Evolutionary conservation across 228 moss, liverwort and hornwort genomes (phyloP).

Genomic region (Sphagnum magellanicum): DNA sequence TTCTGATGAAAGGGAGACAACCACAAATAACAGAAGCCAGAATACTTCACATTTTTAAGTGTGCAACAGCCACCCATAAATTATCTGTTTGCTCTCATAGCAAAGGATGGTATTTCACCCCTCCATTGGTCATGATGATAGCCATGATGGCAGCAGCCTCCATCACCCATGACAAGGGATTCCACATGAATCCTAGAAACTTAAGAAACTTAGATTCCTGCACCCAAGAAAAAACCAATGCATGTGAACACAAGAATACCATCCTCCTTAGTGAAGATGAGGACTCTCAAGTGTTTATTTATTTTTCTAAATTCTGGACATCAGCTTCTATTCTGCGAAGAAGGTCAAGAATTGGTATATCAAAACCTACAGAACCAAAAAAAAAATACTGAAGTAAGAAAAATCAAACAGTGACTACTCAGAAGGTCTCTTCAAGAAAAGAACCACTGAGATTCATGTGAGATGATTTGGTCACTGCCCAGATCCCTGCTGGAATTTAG

Average conservation of each 20-base stretch:
- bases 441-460: neutral
- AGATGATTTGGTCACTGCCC: neutral
- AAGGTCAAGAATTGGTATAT: too few relatives aligned
- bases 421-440: neutral
- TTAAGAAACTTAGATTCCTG: conserved; percentile 77
- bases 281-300: too few relatives aligned
- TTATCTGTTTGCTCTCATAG: too few relatives aligned
- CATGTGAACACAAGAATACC: too few relatives aligned
- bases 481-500: too few relatives aligned
- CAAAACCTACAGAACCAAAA: too few relatives aligned
- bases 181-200: conserved; percentile 85
- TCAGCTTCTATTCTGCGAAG: too few relatives aligned
- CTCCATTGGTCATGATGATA: conserved; percentile 64
- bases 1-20: neutral
- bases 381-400: neutral
- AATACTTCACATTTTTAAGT: too few relatives aligned
- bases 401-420: neutral
- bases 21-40: neutral
- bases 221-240: conserved; percentile 1
- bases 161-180: conserved; percentile 69
- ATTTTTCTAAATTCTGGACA: too few relatives aligned
- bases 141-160: conserved; percentile 72
- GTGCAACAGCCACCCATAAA: too few relatives aligned
- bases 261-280: too few relatives aligned
- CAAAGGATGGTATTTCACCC: conserved; percentile 18